Evolutionary conservation across 805 yeast species (phyloP), one percentile per base, ranked within the genome.

Genomic region (Suhomyces sp.): DNA sequence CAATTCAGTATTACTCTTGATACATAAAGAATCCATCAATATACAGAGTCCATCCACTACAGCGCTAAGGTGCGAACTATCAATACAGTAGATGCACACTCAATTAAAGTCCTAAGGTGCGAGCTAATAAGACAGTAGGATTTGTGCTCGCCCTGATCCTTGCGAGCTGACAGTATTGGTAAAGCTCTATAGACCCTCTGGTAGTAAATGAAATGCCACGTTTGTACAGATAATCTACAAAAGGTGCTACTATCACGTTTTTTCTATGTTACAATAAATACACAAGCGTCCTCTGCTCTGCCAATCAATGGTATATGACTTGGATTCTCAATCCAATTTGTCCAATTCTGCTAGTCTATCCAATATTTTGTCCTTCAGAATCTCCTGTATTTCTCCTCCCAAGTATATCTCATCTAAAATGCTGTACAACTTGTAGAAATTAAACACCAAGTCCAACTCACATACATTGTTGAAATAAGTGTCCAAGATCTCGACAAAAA

Each of bases 351-450:
- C 79, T 40, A 93, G 69, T 53, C 97, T 69, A 19, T 81, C 81
- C 51, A 92, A 67, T 5, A 93, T 77, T 46, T 76, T 78, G 22
- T 78, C 77, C 65, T 88, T 89, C 57, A 89, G 87, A 1, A 91
- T 87, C 63, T 91, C 97, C 64, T 87, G 90, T 10, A 92, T 76
- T 66, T 94, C 97, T 10, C 99, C 99, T 10, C 92, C 96, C 45
- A 89, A 64, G 61, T 86, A 89, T 65, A 94, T 79, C 67, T 92
- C 97, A 66, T 94, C 97, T 53, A 94, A 66, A 7, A 91, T 86
- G 50, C 81, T 77, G 66, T 91, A 89, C 10, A 89, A 85, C 66
- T 87, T 89, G 75, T 86, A 85, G 69, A 93, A 93, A 68, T 91
- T 90, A 75, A 92, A 94, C 19, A 94, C 96, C 51, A 94, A 78